Evolutionary conservation across 106 monocot genomes (phyloP).

Genomic region (Dendrobium chrysotoxum): DNA sequence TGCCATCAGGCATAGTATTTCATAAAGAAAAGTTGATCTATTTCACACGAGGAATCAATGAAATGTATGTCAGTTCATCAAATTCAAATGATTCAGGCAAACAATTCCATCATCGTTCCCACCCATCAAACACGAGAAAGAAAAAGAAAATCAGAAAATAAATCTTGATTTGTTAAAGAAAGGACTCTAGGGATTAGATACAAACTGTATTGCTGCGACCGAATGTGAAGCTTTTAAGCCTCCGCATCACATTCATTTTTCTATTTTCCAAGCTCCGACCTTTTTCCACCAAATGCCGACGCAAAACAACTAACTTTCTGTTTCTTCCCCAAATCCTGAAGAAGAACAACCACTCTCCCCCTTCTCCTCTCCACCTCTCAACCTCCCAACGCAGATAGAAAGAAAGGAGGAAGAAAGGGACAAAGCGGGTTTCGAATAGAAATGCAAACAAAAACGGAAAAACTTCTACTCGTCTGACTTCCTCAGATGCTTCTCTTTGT

Average conservation of each 20-base stretch:
- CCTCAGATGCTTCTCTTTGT: neutral
- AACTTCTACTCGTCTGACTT: neutral
- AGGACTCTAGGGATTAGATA: neutral
- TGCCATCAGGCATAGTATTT: neutral
- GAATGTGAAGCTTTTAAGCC: slow-evolving; percentile 31
- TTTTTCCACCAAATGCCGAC: neutral
- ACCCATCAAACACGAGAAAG: neutral
- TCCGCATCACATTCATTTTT: slow-evolving; percentile 28
- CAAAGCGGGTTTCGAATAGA: neutral
- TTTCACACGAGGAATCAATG: neutral
- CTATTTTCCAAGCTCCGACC: neutral
- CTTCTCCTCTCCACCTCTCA: neutral
- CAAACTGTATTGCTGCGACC: slow-evolving; percentile 7
- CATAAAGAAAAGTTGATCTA: neutral
- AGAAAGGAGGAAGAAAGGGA: neutral
- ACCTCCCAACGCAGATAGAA: neutral
- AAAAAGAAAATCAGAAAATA: neutral
- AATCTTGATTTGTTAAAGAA: neutral
- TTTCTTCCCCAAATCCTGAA: slow-evolving; percentile 1
- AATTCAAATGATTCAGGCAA: neutral
- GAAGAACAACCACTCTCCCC: neutral
- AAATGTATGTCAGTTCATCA: neutral
- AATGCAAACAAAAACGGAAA: neutral
- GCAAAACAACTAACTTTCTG: neutral
- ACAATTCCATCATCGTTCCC: neutral